Base-by-base conservation (phyloP, 768 basidiomycete genomes). In the Tulasnella sp. region DNA sequence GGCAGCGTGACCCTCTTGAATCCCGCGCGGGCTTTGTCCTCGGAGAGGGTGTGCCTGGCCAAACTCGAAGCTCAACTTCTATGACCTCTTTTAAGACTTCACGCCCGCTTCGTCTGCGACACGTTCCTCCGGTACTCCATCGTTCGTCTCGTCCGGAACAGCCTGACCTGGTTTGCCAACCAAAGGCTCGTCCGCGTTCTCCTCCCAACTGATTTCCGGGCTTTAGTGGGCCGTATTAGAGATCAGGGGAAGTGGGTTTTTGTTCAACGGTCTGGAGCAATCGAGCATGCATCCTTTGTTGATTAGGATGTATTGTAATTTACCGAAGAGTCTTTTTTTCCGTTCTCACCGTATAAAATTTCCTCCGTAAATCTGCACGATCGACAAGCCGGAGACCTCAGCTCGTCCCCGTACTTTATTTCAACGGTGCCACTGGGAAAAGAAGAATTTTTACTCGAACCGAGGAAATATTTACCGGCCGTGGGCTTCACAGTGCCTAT, bases 101-200 rank as follows among this genome's bases (percentile, higher is more conserved):
- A 0, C 89, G 92, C 92, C 92, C 0, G 81, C 83, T 6, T 88
- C 75, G 5, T 75, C 75, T 18, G 51, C 46, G 4, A 26, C 75
- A 37, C 32, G 39, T 26, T 84, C 86, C 2, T 82, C 85, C 20
- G 84, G 82, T 32, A 83, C n/a, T 3, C 78, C 55, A 46, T 70
- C 61, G 2, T 16, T 86, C n/a, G 91, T 91, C 81, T 83, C 87
- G 10, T 87, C 92, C 39, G 85, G 87, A 0, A 82, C 88, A 0
- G 92, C 92, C 26, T 84, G 82, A 35, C 84, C 81, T 10, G 81
- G 82, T 79, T 83, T 80, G 73, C 82, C 48, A 26, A 79, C 32
- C 67, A 77, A 75, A 71, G 69, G 77, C 18, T 78, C 77, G 37
- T 42, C 70, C n/a, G 67, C 57, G 1, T 70, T 39, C 39, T 70